Percentiles rank a stretch among this genome's conserved stretches.
phyloP scores from a whole-genome alignment of 2,329 filamentous ascomycete species.

The Ophiocordyceps camponoti-saundersi region DNA sequence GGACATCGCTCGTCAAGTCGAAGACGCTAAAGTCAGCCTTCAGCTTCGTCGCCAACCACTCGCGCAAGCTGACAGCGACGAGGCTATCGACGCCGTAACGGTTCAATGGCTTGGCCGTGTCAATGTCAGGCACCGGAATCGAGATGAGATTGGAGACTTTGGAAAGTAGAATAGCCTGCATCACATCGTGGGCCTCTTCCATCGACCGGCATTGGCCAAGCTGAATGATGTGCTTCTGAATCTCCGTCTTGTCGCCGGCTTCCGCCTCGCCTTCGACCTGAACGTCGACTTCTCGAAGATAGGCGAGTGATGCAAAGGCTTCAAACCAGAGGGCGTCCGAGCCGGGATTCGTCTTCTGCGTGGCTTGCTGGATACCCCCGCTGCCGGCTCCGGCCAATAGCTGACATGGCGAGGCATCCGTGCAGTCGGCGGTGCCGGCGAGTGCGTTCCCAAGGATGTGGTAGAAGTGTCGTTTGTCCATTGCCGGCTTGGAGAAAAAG shows the following conservation, averaged over 20 bases:
- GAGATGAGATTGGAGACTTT: neutral
- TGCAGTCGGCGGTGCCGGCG: neutral
- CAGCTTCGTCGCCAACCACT: neutral
- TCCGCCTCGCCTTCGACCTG: neutral
- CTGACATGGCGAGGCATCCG: neutral
- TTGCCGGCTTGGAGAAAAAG: no score
- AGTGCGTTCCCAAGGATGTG: neutral
- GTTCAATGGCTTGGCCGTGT: neutral
- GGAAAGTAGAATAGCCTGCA: neutral
- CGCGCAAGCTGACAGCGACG: neutral
- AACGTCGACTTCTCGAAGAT: neutral
- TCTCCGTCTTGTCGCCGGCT: no score
- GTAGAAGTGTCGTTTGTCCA: neutral
- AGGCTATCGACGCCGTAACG: constrained; percentile 1
- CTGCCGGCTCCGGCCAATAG: neutral
- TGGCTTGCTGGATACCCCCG: neutral
- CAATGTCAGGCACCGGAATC: neutral
- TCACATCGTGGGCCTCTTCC: neutral
- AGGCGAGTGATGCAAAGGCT: neutral
- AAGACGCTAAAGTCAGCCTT: neutral
- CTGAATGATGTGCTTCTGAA: neutral
- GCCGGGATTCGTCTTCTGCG: neutral
- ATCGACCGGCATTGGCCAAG: neutral
- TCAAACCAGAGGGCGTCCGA: neutral
- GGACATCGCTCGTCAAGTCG: neutral